phyloP scores from a whole-genome alignment of 805 yeast species.

The Pichia kluyveri region DNA sequence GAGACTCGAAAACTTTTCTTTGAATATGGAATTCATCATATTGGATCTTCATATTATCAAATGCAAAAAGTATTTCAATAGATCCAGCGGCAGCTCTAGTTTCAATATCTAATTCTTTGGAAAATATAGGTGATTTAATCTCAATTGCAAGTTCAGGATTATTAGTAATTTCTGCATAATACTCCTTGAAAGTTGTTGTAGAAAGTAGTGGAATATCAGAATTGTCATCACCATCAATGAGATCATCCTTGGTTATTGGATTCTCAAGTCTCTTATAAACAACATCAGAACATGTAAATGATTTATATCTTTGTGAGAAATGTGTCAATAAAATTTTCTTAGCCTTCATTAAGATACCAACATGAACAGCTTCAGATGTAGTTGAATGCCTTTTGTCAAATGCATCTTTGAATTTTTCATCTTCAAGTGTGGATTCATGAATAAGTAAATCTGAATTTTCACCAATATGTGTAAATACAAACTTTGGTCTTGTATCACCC shows the following conservation, averaged over 20 bases:
- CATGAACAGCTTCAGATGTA: constrained; percentile 71
- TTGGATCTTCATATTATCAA: constrained; percentile 54
- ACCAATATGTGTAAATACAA: constrained; percentile 55
- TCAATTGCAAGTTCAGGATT: constrained; percentile 16
- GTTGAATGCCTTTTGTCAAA: constrained; percentile 78
- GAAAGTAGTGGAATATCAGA: constrained; percentile 2
- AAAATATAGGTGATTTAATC: constrained; percentile 18
- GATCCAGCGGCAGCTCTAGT: constrained; percentile 19
- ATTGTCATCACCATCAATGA: background rate
- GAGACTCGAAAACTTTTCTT: constrained; percentile 20
- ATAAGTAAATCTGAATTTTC: constrained; percentile 59
- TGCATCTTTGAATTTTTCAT: constrained; percentile 71
- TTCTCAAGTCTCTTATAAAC: constrained; percentile 18
- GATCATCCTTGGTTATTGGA: constrained; percentile 11
- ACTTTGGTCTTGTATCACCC: constrained; percentile 89
- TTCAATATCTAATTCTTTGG: background rate
- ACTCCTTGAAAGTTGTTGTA: constrained; percentile 14
- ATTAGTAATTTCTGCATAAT: constrained; percentile 1
- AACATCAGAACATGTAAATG: constrained; percentile 26
- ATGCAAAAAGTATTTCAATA: constrained; percentile 39
- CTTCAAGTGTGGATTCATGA: constrained; percentile 91
- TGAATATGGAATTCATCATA: constrained; percentile 34
- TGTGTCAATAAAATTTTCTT: constrained; percentile 72
- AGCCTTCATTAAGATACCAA: constrained; percentile 66
- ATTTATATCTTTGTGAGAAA: constrained; percentile 83